phyloP scores from a whole-genome alignment of 495 filamentous ascomycete genomes.

The Podospora anserina region DNA sequence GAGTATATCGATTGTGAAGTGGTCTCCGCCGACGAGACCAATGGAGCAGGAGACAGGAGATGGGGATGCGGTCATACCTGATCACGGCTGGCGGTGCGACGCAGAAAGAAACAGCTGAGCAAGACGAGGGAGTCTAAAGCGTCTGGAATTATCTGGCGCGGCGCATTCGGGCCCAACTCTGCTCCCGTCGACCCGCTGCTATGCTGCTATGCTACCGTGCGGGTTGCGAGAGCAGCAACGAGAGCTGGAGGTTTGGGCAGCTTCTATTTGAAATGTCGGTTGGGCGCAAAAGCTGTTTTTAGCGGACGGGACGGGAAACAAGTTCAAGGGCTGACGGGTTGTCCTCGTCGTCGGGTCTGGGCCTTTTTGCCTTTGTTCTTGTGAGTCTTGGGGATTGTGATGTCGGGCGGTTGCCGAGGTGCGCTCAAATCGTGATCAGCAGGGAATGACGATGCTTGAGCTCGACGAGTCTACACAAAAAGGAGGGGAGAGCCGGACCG shows the following conservation, averaged over 20 bases:
- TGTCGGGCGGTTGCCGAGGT: conserved; percentile 2
- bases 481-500: conserved; percentile 13
- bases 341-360: background rate
- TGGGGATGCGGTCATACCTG: conserved; percentile 25
- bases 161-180: conserved; percentile 6
- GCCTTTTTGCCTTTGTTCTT: conserved; percentile 16
- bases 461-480: conserved; percentile 12
- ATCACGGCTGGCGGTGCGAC: conserved; percentile 12
- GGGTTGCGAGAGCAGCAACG: background rate
- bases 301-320: background rate
- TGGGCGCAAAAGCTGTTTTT: background rate
- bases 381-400: conserved; percentile 4
- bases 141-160: conserved; percentile 1
- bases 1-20: conserved; percentile 27
- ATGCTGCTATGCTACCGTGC: too few relatives aligned
- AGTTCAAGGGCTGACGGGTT: background rate
- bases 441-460: conserved; percentile 34
- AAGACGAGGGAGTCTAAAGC: background rate
- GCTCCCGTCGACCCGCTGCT: background rate
- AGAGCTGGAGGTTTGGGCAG: conserved; percentile 6
- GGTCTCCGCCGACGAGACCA: conserved; percentile 17
- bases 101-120: conserved; percentile 14
- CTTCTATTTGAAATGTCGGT: conserved; percentile 2
- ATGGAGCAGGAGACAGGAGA: conserved; percentile 14
- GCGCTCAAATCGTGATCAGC: conserved; percentile 24